Base-by-base conservation (phyloP, 169 alveolate species). In the Fabrea salina region DNA sequence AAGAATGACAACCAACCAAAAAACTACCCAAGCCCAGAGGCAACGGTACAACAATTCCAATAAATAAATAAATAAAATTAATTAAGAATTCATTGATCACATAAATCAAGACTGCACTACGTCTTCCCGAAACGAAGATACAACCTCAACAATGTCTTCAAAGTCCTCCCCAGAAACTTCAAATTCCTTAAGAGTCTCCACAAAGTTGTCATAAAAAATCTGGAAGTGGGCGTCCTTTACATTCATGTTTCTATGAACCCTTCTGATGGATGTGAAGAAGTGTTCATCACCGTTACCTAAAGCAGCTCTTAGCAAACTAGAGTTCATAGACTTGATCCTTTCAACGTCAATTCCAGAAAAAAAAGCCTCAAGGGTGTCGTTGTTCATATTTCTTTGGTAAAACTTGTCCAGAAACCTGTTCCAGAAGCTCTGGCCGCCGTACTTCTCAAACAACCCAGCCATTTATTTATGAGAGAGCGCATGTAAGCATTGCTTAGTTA, bases 401-500 rank as follows among this genome's bases (percentile, higher is more conserved):
- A 61, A 37, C 25, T 16, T 32, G 37, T 61, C 75, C 32, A 61
- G 44, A 16, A 61, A 2, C 37, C 53, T 33, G 13, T 61, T n/a
- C 75, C 75, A 61, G 75, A 61, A 61, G 22, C 54, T 27, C n/a
- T 61, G 37, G 11, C 75, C 75, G 11, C 75, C 75, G 54, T 61
- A 61, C 37, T 35, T 30, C 13, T 61, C 75, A 56, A 19, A 56
- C 22, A 56, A 19, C 67, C 40, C n/a, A 25, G 22, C 67, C 67
- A 56, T 56, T 1, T 56, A n/a, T 56, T 22, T 44, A 44, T n/a
- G n/a, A n/a, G n/a, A n/a, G n/a, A n/a, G n/a, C n/a, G n/a, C n/a
- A n/a, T n/a, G n/a, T n/a, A n/a, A n/a, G n/a, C n/a, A n/a, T n/a
- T n/a, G n/a, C n/a, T n/a, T n/a, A n/a, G n/a, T 44, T 44, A 13